Base-by-base conservation (phyloP, 805 yeast genomes). In the Kluyveromyces dobzhanskii region DNA sequence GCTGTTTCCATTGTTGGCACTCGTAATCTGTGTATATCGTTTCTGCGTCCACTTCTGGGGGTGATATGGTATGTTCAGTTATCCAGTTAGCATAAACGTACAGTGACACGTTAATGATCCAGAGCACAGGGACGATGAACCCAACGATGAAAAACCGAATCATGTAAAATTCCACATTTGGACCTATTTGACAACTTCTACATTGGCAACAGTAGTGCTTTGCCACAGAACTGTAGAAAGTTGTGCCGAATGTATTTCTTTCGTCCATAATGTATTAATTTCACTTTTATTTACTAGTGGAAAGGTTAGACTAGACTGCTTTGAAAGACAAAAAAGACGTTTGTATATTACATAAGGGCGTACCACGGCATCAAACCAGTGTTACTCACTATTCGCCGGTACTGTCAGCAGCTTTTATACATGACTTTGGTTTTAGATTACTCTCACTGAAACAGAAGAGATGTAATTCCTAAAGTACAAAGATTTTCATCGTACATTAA, bases 131-230 rank as follows among this genome's bases (percentile, higher is more conserved):
- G 2, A 51, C 17, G 9, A 56, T 9, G 13, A 54, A 38, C 1
- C 63, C 63, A 4, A 45, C 19, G 14, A 48, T 29, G 34, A 53
- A 56, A 9, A 47, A 30, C 16, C 45, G 40, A 3, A 45, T 39
- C 13, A 50, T 4, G 21, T 32, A 32, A 6, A 28, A 25, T 16
- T 34, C 38, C 14, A 35, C 28, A 10, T 32, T 29, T 11, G 23
- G 18, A 17, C 48, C 37, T 5, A 10, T 29, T 10, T 32, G 6
- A 36, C 61, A 56, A 25, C 59, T 49, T 3, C 34, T 32, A 39
- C 61, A 56, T 31, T 48, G 40, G 38, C 61, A 56, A 9, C n/a
- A 3, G 38, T 43, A 47, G 13, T 23, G 17, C 17, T 34, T 39
- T 11, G 30, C 18, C 16, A 45, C 46, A 25, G 45, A 38, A 14